A percentile compares a stretch with the other conserved stretches of the same genome.
Evolutionary conservation across 345 rosid species (phyloP).

Genomic region (Lumnitzera littorea): DNA sequence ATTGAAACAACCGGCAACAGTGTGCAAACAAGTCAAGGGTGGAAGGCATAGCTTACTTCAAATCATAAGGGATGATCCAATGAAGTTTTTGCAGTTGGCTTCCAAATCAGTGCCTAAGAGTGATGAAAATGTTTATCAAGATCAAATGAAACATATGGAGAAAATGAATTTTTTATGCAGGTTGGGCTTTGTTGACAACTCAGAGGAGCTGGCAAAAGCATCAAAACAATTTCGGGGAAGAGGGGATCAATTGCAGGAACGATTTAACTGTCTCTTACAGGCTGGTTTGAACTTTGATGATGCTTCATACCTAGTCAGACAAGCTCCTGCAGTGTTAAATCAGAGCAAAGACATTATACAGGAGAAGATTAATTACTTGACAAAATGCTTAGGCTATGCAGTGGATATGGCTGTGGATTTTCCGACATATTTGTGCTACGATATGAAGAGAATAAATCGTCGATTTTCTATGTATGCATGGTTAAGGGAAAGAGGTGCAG

Average conservation of each 20-base stretch:
- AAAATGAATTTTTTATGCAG: constrained; percentile 57
- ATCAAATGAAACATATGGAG: constrained; percentile 29
- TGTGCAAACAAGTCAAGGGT: constrained; percentile 35
- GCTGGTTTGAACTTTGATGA: constrained; percentile 56
- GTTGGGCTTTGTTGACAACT: constrained; percentile 67
- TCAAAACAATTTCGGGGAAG: constrained; percentile 66
- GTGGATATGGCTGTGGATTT: constrained; percentile 42
- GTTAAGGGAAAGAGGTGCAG: constrained; percentile 44
- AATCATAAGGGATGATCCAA: constrained; percentile 51
- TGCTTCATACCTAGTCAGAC: constrained; percentile 45
- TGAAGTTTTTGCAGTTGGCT: constrained; percentile 47
- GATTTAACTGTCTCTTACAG: constrained; percentile 65
- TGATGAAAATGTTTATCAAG: constrained; percentile 14
- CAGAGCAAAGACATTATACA: constrained; percentile 54
- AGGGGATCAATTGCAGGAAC: constrained; percentile 84
- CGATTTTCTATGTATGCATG: constrained; percentile 56
- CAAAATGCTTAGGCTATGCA: constrained; percentile 44
- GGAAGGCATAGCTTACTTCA: constrained; percentile 32
- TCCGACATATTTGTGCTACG: constrained; percentile 66
- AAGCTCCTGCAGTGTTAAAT: constrained; percentile 66
- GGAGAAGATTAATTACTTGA: constrained; percentile 58
- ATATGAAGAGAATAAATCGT: constrained; percentile 44
- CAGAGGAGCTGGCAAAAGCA: constrained; percentile 74
- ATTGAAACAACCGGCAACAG: constrained; percentile 46
- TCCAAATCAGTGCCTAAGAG: constrained; percentile 28